These are phyloP conservation scores for Candida pseudocylindracea DNA, from an alignment of 1,139 yeast genomes.

Conservation along the genomic window DNA sequence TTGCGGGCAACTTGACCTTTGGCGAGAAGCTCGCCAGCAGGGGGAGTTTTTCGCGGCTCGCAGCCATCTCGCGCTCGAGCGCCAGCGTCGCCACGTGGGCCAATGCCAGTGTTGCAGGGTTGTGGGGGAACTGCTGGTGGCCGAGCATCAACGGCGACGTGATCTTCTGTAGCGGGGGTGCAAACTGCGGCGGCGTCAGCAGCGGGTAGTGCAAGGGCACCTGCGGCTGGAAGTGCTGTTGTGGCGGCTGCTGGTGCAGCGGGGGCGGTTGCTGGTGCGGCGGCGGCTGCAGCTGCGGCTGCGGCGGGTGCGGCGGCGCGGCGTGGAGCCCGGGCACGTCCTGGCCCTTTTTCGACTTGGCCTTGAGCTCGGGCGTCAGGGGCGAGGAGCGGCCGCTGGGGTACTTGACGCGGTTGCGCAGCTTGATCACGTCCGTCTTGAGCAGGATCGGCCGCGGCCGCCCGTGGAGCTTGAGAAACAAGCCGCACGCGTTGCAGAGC, in stretches of 20 bases:
- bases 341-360: slow-evolving; percentile 7
- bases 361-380: slow-evolving; percentile 21
- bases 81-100: no score
- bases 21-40: slow-evolving; percentile 1
- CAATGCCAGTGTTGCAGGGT: no score
- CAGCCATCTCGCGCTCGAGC: no score
- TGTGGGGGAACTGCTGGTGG: slow-evolving; percentile 13
- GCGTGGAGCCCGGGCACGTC: slow-evolving; percentile 6
- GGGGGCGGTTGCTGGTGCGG: slow-evolving; percentile 3
- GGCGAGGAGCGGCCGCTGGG: slow-evolving; percentile 13
- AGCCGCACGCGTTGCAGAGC: slow-evolving; percentile 87
- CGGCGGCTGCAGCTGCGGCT: not conserved
- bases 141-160: slow-evolving; percentile 40
- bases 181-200: slow-evolving; percentile 50
- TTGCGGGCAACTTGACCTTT: slow-evolving; percentile 13
- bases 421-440: slow-evolving; percentile 80
- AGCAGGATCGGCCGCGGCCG: slow-evolving; percentile 79
- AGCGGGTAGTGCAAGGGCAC: slow-evolving; percentile 45
- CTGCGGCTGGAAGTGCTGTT: slow-evolving; percentile 10
- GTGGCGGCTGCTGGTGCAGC: slow-evolving; percentile 4
- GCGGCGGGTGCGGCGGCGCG: not conserved
- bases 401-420: slow-evolving; percentile 61
- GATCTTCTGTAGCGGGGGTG: slow-evolving; percentile 37
- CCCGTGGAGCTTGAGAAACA: slow-evolving; percentile 77
- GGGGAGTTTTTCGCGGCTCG: not conserved